Evolutionary conservation across 1,139 yeast species (phyloP).

Genomic region (Pichia sp.): DNA sequence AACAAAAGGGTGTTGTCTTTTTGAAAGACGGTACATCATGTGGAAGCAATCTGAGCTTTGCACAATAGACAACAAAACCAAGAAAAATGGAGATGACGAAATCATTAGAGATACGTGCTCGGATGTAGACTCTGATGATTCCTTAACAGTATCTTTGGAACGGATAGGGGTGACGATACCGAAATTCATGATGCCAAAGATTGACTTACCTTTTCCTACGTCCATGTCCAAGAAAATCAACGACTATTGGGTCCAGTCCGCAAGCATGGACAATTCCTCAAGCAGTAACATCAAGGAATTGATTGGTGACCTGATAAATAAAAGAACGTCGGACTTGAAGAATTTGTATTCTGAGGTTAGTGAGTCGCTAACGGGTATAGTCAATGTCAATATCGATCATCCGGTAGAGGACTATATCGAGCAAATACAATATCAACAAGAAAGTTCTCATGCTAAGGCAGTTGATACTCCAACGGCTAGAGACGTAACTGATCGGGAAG

Average conservation of each 20-base stretch:
- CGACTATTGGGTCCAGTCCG: slow-evolving; percentile 14
- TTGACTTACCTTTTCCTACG: slow-evolving; percentile 10
- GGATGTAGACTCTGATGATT: slow-evolving; percentile 16
- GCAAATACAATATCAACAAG: slow-evolving; percentile 5
- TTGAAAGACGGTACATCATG: neutral
- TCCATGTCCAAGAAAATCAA: slow-evolving; percentile 10
- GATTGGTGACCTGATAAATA: slow-evolving; percentile 13
- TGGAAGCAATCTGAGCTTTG: neutral
- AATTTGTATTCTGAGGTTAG: slow-evolving; percentile 27
- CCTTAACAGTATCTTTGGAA: slow-evolving; percentile 41
- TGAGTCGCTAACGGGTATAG: slow-evolving; percentile 50
- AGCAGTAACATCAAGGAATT: slow-evolving; percentile 12
- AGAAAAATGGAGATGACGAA: neutral
- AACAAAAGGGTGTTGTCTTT: neutral
- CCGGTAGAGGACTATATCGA: slow-evolving; percentile 42
- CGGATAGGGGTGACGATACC: slow-evolving; percentile 37
- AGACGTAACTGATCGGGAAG: slow-evolving; percentile 8
- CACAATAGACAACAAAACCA: neutral
- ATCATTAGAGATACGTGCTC: neutral
- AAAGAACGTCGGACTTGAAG: slow-evolving; percentile 17
- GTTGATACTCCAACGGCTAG: neutral
- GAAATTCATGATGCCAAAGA: slow-evolving; percentile 14
- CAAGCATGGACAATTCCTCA: slow-evolving; percentile 14
- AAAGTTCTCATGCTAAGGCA: neutral
- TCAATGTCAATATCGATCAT: slow-evolving; percentile 45